These are phyloP conservation scores for Eutypa lata DNA, from an alignment of 2,329 filamentous ascomycete genomes.

Conservation along the genomic window DNA sequence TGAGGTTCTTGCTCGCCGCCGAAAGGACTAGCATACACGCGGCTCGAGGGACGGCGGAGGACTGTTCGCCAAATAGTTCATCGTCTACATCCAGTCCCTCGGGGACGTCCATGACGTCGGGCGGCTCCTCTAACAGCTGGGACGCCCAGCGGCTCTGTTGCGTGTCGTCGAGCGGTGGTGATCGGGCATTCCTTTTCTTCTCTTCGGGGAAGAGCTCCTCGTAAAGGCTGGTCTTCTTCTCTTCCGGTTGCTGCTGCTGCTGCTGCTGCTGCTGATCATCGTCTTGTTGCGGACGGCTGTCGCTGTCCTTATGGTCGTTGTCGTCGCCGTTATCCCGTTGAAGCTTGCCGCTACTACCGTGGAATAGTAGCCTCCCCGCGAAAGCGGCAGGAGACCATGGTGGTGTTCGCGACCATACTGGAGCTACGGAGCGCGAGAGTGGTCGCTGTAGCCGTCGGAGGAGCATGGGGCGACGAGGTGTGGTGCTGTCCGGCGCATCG, in stretches of 20 bases:
- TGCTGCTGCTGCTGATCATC: slow-evolving; percentile 1
- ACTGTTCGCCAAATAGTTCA: slow-evolving; percentile 4
- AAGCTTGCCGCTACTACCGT: slow-evolving; percentile 19
- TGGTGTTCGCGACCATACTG: slow-evolving; percentile 22
- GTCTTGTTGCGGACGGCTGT: neutral
- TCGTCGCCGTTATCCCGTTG: slow-evolving; percentile 1
- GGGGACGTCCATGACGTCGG: slow-evolving; percentile 3
- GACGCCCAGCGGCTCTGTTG: slow-evolving; percentile 17
- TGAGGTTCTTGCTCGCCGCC: slow-evolving; percentile 56
- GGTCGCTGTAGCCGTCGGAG: slow-evolving; percentile 29
- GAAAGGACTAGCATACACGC: slow-evolving; percentile 52
- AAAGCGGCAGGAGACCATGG: neutral
- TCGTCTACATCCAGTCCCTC: slow-evolving; percentile 4
- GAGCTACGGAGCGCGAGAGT: slow-evolving; percentile 28
- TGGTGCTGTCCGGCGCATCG: slow-evolving; percentile 23
- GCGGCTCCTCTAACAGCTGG: slow-evolving; percentile 8
- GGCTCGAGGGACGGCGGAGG: slow-evolving; percentile 8
- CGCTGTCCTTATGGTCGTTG: neutral
- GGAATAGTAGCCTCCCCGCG: slow-evolving; percentile 6
- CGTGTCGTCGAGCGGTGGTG: slow-evolving; percentile 2
- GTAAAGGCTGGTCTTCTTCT: slow-evolving; percentile 30
- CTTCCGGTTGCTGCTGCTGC: neutral
- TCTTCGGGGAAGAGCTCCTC: slow-evolving; percentile 56
- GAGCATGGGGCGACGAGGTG: slow-evolving; percentile 29
- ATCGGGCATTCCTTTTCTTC: slow-evolving; percentile 22